Evolutionary conservation across 2,329 filamentous ascomycete species (phyloP).

Genomic region (Dactylella cylindrospora): DNA sequence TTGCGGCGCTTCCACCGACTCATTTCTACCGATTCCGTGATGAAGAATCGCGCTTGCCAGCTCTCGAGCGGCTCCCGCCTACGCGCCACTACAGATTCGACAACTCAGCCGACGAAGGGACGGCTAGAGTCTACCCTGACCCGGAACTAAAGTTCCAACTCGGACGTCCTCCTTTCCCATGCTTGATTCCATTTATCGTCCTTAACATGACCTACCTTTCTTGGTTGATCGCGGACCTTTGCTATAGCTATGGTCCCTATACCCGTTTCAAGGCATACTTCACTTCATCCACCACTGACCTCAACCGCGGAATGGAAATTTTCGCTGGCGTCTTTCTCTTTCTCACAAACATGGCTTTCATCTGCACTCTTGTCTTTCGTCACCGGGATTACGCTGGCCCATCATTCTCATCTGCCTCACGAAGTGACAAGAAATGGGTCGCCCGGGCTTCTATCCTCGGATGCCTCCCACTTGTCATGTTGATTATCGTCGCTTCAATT

Average conservation of each 20-base stretch:
- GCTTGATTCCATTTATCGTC: slow-evolving; percentile 22
- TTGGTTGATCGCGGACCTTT: slow-evolving; percentile 38
- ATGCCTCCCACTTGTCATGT: slow-evolving; percentile 28
- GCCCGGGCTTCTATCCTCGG: slow-evolving; percentile 36
- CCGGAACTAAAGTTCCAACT: slow-evolving; percentile 29
- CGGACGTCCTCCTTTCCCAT: slow-evolving; percentile 11
- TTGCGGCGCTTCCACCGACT: slow-evolving; percentile 22
- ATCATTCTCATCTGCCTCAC: slow-evolving; percentile 25
- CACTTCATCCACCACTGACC: slow-evolving; percentile 7
- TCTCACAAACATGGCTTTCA: slow-evolving; percentile 36
- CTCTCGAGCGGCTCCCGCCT: slow-evolving; percentile 29
- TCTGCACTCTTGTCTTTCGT: slow-evolving; percentile 37
- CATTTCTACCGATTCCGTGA: slow-evolving; percentile 32
- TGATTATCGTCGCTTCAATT: slow-evolving; percentile 32
- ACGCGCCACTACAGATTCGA: slow-evolving; percentile 36
- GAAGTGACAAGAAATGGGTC: slow-evolving; percentile 40
- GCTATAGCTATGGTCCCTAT: slow-evolving; percentile 38
- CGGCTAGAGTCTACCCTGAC: slow-evolving; percentile 37
- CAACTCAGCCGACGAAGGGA: slow-evolving; percentile 22
- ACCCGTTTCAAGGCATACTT: slow-evolving; percentile 38
- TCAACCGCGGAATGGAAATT: slow-evolving; percentile 41
- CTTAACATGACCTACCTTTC: slow-evolving; percentile 35
- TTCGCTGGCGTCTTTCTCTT: slow-evolving; percentile 42
- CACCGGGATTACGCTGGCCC: slow-evolving; percentile 30
- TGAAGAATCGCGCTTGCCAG: slow-evolving; percentile 31